phyloP scores from a whole-genome alignment of 129 eudicot species.

The Tanacetum coccineum region DNA sequence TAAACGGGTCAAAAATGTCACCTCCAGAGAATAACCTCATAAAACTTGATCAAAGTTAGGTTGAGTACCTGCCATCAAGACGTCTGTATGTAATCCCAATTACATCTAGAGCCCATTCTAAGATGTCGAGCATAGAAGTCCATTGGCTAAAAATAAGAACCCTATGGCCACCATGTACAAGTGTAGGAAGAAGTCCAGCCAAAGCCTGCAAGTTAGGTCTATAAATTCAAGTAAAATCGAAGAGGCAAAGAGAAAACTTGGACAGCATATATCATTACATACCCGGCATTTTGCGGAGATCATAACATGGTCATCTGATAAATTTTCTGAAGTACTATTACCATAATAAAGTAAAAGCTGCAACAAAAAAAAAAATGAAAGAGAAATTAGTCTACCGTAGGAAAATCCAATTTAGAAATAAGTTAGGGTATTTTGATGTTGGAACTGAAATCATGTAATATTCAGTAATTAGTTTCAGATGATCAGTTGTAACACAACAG shows the following conservation, averaged over 20 bases:
- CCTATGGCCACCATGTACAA: slow-evolving; percentile 76
- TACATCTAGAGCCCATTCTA: slow-evolving; percentile 97
- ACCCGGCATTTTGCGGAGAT: slow-evolving; percentile 92
- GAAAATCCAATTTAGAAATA: neutral
- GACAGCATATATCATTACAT: slow-evolving; percentile 17
- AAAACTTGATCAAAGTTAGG: neutral
- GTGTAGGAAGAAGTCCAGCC: slow-evolving; percentile 67
- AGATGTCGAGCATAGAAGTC: slow-evolving; percentile 99
- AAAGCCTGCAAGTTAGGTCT: slow-evolving; percentile 44
- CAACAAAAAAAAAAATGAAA: slow-evolving; percentile 20
- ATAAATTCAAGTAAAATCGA: no score
- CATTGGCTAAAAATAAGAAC: slow-evolving; percentile 98
- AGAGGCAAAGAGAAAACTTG: neutral
- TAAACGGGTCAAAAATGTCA: neutral
- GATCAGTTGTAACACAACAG: neutral
- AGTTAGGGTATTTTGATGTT: neutral
- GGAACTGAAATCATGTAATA: neutral
- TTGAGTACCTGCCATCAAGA: slow-evolving; percentile 91
- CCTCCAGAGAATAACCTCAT: no score
- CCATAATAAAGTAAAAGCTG: slow-evolving; percentile 80
- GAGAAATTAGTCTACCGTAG: slow-evolving; percentile 17
- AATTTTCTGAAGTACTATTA: slow-evolving; percentile 48
- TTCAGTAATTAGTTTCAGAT: neutral
- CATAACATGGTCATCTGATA: slow-evolving; percentile 75
- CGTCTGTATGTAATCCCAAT: slow-evolving; percentile 92